Percentiles rank a stretch among this genome's conserved stretches.
These are phyloP conservation scores for Verbascum thapsus DNA, from an alignment of 257 asterid species.

Conservation along the genomic window DNA sequence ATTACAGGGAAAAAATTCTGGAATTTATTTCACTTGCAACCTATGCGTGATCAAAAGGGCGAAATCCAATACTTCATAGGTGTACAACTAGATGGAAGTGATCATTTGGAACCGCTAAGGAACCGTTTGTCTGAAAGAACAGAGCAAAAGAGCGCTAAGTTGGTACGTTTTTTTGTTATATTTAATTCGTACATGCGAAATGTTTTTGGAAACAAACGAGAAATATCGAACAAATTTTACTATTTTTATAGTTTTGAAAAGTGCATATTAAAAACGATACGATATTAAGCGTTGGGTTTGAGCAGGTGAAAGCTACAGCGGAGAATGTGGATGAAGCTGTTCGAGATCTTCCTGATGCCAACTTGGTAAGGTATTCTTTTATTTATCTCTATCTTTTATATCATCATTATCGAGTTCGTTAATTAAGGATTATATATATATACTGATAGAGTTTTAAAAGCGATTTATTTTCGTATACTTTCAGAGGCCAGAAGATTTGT, in stretches of 20 bases:
- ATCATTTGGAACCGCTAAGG: constrained; percentile 86
- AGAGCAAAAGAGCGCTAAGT: constrained; percentile 75
- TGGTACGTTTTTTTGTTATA: constrained; percentile 50
- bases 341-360: constrained; percentile 99
- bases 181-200: not conserved
- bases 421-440: too few relatives aligned
- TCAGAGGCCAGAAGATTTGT: constrained; percentile 94
- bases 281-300: too few relatives aligned
- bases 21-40: constrained; percentile 98
- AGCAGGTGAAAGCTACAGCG: constrained; percentile 96
- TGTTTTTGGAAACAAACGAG: too few relatives aligned
- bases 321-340: constrained; percentile 95
- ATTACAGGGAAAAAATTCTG: constrained; percentile 92
- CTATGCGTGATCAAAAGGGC: constrained; percentile 99
- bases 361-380: constrained; percentile 94
- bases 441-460: too few relatives aligned
- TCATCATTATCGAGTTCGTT: not conserved
- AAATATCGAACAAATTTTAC: too few relatives aligned
- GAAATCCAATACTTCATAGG: constrained; percentile 97
- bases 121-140: constrained; percentile 88
- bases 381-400: constrained; percentile 46
- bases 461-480: constrained; percentile 29
- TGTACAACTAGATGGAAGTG: constrained; percentile 98
- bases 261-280: not conserved
- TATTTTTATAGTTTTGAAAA: not conserved